Base-by-base conservation (phyloP, 2,329 filamentous ascomycete species). In the Arthroderma uncinatum region DNA sequence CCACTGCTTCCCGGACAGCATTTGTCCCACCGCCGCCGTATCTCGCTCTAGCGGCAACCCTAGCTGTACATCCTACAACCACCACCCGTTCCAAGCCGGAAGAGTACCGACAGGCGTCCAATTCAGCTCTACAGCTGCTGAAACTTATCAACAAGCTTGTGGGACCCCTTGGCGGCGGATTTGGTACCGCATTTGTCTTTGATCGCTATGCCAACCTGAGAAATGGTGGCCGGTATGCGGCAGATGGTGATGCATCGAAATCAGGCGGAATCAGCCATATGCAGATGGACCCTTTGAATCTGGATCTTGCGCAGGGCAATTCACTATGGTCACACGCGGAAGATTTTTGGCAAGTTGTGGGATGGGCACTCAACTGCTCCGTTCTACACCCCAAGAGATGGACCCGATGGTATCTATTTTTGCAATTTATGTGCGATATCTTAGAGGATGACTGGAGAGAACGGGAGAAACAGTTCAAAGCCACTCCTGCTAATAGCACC, bases 301-400 rank as follows among this genome's bases (percentile, higher is more conserved):
- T 81, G 5, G 76, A 78, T 8, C 76, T 89, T 58, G 84, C 85
- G 1, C 80, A 81, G 54, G 74, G 79, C 12, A 78, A 82, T 44
- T 85, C 86, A 30, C 61, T 96, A 1, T 95, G 87, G 82, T 75
- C 74, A 14, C 80, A 82, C n/a, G 87, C 86, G 0, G 83, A 87
- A 60, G 89, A 95, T 67, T 94, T 97, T 65, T 98, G 93, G 89
- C 81, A 84, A 42, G 81, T 88, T 0, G 79, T 93, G 0, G 93
- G 92, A 2, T 97, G 93, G 93, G 86, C 88, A 0, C 90, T 97
- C 69, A 93, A 92, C 67, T 97, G 92, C 73, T 91, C 89, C 54
- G 79, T 86, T 1, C 70, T 80, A 33, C 78, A 92, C 63, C 83
- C 83, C 1, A 78, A 80, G 40, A 80, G 92, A 19, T 97, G 93